Percentiles rank a stretch among this genome's conserved stretches.
These are phyloP conservation scores for Pyrenophora seminiperda DNA, from an alignment of 2,329 filamentous ascomycete genomes.

Conservation along the genomic window DNA sequence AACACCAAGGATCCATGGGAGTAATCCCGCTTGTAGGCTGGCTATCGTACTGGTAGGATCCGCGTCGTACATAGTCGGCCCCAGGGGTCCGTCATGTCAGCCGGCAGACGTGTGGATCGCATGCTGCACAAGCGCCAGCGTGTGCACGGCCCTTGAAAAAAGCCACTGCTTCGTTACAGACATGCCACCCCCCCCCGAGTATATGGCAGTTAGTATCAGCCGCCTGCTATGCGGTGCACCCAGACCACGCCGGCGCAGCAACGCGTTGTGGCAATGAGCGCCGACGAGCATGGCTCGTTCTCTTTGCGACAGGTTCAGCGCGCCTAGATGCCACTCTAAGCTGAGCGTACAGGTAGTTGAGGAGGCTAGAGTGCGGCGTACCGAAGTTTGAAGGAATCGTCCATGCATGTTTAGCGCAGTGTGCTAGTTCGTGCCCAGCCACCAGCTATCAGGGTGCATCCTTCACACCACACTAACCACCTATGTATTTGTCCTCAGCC, in stretches of 20 bases:
- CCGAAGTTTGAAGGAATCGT: slow-evolving; percentile 10
- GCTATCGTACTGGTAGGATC: slow-evolving; percentile 12
- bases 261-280: background rate
- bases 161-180: slow-evolving; percentile 13
- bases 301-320: background rate
- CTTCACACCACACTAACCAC: background rate
- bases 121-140: slow-evolving; percentile 7
- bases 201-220: background rate
- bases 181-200: slow-evolving; percentile 17
- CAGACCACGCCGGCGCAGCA: background rate
- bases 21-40: slow-evolving; percentile 17
- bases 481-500: background rate
- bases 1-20: slow-evolving; percentile 10
- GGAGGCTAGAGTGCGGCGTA: slow-evolving; percentile 9
- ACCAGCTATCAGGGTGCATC: background rate
- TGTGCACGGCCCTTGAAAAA: slow-evolving; percentile 3
- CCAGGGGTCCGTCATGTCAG: slow-evolving; percentile 15
- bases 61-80: slow-evolving; percentile 13
- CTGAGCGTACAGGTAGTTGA: slow-evolving; percentile 7
- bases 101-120: slow-evolving; percentile 14
- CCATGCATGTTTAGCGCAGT: slow-evolving; percentile 8
- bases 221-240: background rate
- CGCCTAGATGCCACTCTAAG: background rate
- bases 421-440: slow-evolving; percentile 5
- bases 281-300: background rate